Base-by-base conservation (phyloP, 257 asterid genomes). In the Penstemon eatonii region DNA sequence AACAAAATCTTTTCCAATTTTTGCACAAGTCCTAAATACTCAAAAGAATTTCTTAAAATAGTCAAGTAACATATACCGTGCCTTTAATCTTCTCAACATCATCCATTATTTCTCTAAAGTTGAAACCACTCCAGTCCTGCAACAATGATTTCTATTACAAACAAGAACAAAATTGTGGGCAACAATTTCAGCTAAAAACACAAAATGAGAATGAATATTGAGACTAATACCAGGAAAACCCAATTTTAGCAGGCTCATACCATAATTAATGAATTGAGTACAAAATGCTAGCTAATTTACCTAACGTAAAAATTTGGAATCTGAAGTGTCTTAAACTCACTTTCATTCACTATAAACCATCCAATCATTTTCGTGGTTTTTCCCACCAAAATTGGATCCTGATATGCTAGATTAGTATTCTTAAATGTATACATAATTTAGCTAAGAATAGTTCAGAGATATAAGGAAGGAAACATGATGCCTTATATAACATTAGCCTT, bases 61-160 rank as follows among this genome's bases (percentile, higher is more conserved):
- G 60, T 51, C 66, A 42, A 58, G 66, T 42, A 70, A 56, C 74
- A 65, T 76, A 73, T 94, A 94, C 99, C 91, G 96, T 94, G 96
- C 95, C 90, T 87, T 91, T 94, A 73, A 94, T 91, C 97, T 89
- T 94, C 86, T 91, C 96, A 80, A 94, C 99, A 46, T 91, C 99
- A 6, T 79, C 89, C 96, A 94, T 94, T 78, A 94, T 94, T 78
- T 87, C 91, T 84, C 95, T 78, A 72, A 91, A 94, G 85, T 74
- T 84, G 75, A 94, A 83, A 66, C 96, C 99, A 36, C 95, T 91
- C 99, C 99, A 94, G 78, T 94, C 99, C 97, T 94, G 88, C 78
- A 76, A 71, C 55, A 84, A 73, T 55, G 42, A 75, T 71, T 38
- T 10, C 73, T 74, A 47, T 74, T 60, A 64, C 57, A 43, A 69